Evolutionary conservation across 176 grass and related monocot genomes (phyloP), one percentile per base, ranked within the genome.

Genomic region (Avena atlantica): DNA sequence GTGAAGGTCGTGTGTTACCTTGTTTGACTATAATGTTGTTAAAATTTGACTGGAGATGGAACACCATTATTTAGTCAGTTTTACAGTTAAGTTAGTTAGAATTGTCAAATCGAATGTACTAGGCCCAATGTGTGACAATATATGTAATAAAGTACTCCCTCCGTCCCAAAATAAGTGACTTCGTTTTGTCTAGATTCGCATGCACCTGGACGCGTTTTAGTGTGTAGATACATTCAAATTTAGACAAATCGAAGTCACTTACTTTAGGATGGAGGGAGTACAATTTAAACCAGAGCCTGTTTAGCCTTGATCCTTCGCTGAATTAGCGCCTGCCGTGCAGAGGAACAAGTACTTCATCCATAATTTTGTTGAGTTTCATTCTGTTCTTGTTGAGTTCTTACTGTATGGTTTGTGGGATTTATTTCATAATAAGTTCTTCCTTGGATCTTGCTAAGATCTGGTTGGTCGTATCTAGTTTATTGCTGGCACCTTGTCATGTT

Each of bases 71-170:
- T 70, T 44, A 42, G 15, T 36, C 10, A 60, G 11, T 2, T 19
- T 23, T 74, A 44, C 24, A n/a, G 25, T 74, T 81, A 53, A 19
- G 72, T 77, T 34, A 83, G 27, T 69, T 58, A 20, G 24, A 88
- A 83, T 61, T 44, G 13, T 7, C 49, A 68, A 37, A 16, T 24
- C 12, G 19, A 47, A 36, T 88, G 45, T 75, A 24, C 51, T 75
- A 51, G 11, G 45, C 27, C 51, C 72, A 75, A 15, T 66, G 66
- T 70, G 34, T 42, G 66, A 40, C 15, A 70, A 42, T 40, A 20
- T 70, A 17, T 42, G 67, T 34, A 9, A 70, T 40, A 12, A 40
- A 34, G 31, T 34, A 34, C 31, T 34, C 31, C 31, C 31, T 34
- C 31, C 31, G 37, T 40, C 37, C 37, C 37, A 40, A 40, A 40